Evolutionary conservation across 1,139 yeast species (phyloP).

Genomic region (Arxiozyma slooffiae): DNA sequence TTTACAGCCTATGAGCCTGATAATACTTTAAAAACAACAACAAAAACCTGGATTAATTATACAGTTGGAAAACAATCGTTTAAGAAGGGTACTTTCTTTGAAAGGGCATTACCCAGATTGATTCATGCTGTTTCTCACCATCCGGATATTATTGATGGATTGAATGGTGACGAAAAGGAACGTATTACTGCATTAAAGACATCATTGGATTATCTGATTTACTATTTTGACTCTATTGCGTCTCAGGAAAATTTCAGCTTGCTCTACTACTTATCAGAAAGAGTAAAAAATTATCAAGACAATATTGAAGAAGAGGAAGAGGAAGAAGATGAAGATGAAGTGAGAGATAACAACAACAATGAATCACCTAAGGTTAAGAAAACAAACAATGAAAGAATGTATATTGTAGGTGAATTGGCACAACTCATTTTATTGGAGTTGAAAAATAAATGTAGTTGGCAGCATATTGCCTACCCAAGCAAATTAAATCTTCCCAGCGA

Average conservation of each 20-base stretch:
- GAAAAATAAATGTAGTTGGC: constrained; percentile 56
- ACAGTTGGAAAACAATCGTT: constrained; percentile 39
- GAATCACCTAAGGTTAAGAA: constrained; percentile 20
- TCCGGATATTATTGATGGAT: constrained; percentile 48
- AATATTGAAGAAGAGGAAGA: constrained; percentile 33
- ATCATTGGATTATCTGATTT: constrained; percentile 50
- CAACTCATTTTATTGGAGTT: constrained; percentile 55
- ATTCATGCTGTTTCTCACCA: constrained; percentile 69
- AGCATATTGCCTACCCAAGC: constrained; percentile 73
- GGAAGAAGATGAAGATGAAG: constrained; percentile 23
- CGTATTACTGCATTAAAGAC: constrained; percentile 38
- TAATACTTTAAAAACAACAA: constrained; percentile 38
- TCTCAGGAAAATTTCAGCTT: constrained; percentile 61
- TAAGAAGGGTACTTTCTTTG: constrained; percentile 42
- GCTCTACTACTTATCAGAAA: constrained; percentile 64
- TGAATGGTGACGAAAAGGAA: constrained; percentile 18
- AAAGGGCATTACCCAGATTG: constrained; percentile 56
- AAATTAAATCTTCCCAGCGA: constrained; percentile 59
- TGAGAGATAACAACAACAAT: constrained; percentile 2
- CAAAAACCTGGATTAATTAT: constrained; percentile 66
- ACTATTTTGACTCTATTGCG: constrained; percentile 52
- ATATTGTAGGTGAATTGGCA: constrained; percentile 62
- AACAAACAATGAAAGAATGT: constrained; percentile 33
- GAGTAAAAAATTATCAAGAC: constrained; percentile 74
- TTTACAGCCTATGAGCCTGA: constrained; percentile 73